Evolutionary conservation across 371 early-diverging fungal species (phyloP), one percentile per base, ranked within the genome.

Genomic region (Gilbertella persicaria): DNA sequence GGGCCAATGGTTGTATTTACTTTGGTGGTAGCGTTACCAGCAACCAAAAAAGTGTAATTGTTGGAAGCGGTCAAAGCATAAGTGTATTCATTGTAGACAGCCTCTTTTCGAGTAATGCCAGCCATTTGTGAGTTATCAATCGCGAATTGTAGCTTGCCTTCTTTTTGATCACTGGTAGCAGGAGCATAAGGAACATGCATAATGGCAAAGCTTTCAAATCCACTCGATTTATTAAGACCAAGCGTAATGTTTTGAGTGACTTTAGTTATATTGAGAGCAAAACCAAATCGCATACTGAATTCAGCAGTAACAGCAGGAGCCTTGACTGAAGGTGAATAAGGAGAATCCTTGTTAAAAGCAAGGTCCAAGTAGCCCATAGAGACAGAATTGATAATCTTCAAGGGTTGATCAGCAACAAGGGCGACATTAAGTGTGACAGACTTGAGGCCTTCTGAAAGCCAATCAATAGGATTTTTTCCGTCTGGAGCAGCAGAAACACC

Each of bases 401-500:
- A 45, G 21, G 69, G 73, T 1, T 54, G 42, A 3, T 58, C 68
- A 17, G 69, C 62, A 58, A 64, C 71, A 14, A 83, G 72, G 24
- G 70, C 76, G 29, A 81, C 84, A 14, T 70, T 75, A 48, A 83
- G 54, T 21, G 64, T 69, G 35, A 83, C 71, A 30, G 77, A 66
- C 48, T 75, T 69, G 68, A 85, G 75, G 55, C 77, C 82, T 23
- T 67, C 60, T 26, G 81, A 79, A 16, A 85, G 71, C 85, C 85
- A 85, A 16, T 35, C 51, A 20, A 85, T 72, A 16, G 77, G 60
- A 41, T 85, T 67, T 25, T 60, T 58, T 36, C 85, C 85, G 58
- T 85, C 76, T 21, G 85, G 85, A 33, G 78, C 67, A 37, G 71
- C 73, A 30, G 84, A 80, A 4, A 85, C 71, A 67, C 85, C 85